These are phyloP conservation scores for Daldinia caldariorum DNA, from an alignment of 495 filamentous ascomycete species.

Conservation along the genomic window DNA sequence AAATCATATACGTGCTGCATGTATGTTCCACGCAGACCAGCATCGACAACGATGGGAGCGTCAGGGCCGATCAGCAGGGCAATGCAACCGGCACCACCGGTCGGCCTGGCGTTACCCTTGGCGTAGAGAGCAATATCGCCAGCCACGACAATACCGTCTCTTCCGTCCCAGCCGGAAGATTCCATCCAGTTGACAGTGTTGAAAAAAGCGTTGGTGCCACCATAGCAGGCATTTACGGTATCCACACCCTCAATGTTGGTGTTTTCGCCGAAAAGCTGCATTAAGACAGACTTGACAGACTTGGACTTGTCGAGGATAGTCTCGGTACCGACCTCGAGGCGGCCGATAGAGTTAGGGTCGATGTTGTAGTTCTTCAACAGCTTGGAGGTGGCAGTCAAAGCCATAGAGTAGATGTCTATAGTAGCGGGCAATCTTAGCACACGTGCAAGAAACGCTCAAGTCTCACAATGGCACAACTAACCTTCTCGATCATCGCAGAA, in stretches of 20 bases:
- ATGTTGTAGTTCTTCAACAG: conserved; percentile 94
- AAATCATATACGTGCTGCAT: conserved; percentile 98
- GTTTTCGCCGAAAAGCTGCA: conserved; percentile 91
- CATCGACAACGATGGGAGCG: conserved; percentile 89
- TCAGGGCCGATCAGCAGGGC: conserved; percentile 95
- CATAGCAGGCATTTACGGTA: conserved; percentile 97
- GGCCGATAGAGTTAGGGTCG: conserved; percentile 87
- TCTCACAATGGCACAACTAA: conserved; percentile 58
- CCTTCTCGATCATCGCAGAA: conserved; percentile 99
- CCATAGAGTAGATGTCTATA: conserved; percentile 96
- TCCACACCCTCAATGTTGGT: conserved; percentile 97
- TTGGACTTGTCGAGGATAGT: conserved; percentile 99
- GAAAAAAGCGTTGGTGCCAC: conserved; percentile 96
- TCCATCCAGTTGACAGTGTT: conserved; percentile 98
- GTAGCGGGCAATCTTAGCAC: conserved; percentile 7
- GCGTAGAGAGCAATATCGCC: conserved; percentile 99
- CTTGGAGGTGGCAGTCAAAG: conserved; percentile 87
- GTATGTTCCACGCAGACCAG: conserved; percentile 91
- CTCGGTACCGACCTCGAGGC: conserved; percentile 97
- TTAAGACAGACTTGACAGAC: conserved; percentile 99
- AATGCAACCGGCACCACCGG: conserved; percentile 93
- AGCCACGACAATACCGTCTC: conserved; percentile 90
- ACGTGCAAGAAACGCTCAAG: conserved; percentile 17
- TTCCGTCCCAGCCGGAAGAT: conserved; percentile 97
- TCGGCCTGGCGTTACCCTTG: conserved; percentile 93